Conservation (phyloP, 305 asterid genomes). For the Solanum hybrid region DNA sequence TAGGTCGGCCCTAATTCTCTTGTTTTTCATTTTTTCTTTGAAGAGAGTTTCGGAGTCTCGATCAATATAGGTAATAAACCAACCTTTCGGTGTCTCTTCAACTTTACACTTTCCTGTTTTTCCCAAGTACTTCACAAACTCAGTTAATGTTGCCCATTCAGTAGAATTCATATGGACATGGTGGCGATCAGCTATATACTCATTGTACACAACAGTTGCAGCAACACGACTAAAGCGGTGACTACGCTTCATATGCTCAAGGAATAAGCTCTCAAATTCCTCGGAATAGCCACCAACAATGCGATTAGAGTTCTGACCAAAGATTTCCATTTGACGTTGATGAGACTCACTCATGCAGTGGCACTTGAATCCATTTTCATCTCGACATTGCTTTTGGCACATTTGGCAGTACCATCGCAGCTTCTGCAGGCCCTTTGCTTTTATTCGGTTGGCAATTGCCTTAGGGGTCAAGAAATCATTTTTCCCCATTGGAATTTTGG, state of each 20-base stretch:
- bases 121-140: constrained; percentile 78
- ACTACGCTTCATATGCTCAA: constrained; percentile 78
- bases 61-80: constrained; percentile 83
- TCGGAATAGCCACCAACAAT: constrained; percentile 67
- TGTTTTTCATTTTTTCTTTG: constrained; percentile 83
- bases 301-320: constrained; percentile 68
- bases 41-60: constrained; percentile 75
- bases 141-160: constrained; percentile 76
- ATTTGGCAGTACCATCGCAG: constrained; percentile 94
- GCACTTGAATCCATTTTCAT: constrained; percentile 94
- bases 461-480: constrained; percentile 83
- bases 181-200: constrained; percentile 67
- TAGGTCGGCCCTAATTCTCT: constrained; percentile 56
- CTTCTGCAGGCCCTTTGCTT: constrained; percentile 81
- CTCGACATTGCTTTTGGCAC: constrained; percentile 94
- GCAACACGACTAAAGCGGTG: constrained; percentile 79
- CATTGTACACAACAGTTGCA: constrained; percentile 89
- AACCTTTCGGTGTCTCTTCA: constrained; percentile 80
- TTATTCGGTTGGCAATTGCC: constrained; percentile 85
- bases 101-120: constrained; percentile 73
- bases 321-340: constrained; percentile 85
- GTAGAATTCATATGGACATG: constrained; percentile 88
- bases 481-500: constrained; percentile 45
- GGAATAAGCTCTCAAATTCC: constrained; percentile 54
- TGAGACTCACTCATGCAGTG: constrained; percentile 92